Evolutionary conservation across 1,139 yeast species (phyloP).

Genomic region (Blastobotrys persicus): DNA sequence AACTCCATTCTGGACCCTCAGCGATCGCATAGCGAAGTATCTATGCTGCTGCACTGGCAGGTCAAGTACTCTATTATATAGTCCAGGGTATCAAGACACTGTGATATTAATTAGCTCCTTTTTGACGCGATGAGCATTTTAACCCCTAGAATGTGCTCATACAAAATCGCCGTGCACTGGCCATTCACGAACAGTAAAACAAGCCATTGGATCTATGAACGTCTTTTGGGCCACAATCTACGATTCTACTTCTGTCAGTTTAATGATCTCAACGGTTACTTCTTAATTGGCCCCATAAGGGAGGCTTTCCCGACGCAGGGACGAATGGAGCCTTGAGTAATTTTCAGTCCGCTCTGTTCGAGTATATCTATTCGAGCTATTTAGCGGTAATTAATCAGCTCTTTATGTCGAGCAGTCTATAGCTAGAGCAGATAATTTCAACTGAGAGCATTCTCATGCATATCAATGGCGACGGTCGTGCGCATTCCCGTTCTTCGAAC

Average conservation of each 20-base stretch:
- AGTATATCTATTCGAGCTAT: background rate
- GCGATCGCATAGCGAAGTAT: background rate
- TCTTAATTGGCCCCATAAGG: too few species aligned
- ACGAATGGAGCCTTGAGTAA: too few species aligned
- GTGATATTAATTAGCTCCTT: background rate
- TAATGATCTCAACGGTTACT: too few species aligned
- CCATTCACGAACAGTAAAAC: too few species aligned
- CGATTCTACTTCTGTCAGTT: too few species aligned
- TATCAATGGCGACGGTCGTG: too few species aligned
- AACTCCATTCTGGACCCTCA: slow-evolving; percentile 20
- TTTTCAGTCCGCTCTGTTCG: too few species aligned
- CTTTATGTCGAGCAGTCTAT: too few species aligned
- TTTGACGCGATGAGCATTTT: background rate
- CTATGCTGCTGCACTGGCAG: background rate
- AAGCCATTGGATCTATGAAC: too few species aligned
- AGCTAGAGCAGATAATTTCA: background rate
- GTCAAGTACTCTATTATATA: background rate
- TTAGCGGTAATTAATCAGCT: background rate
- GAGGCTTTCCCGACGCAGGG: too few species aligned
- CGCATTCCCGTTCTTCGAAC: too few species aligned
- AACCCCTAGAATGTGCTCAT: background rate
- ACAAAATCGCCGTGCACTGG: background rate
- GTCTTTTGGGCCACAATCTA: too few species aligned
- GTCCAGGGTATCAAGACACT: background rate
- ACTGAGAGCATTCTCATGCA: background rate